Conservation (phyloP, 176 grass and related monocot genomes). For the Oryza australiensis region DNA sequence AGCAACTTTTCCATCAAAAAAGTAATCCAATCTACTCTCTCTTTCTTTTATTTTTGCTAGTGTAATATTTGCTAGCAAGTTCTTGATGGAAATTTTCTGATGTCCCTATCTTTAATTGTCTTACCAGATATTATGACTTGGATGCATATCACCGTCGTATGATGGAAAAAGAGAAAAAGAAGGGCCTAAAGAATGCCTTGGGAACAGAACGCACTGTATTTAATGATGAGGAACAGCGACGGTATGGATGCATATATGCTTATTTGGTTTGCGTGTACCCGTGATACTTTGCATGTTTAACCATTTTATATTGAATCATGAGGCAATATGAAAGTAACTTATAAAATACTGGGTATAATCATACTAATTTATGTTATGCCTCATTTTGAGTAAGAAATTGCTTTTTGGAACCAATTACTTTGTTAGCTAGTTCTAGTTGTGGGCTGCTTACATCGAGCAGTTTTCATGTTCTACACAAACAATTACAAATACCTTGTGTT, state of each 20-base stretch:
- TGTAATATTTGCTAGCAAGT: background rate
- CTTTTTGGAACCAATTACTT: background rate
- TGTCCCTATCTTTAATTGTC: background rate
- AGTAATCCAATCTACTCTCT: conserved; percentile 46
- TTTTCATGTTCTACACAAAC: background rate
- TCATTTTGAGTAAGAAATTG: conserved; percentile 11
- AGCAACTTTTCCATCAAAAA: conserved; percentile 90
- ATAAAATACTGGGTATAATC: background rate
- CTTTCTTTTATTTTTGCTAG: background rate
- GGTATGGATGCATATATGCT: conserved; percentile 50
- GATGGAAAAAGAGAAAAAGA: conserved; percentile 81
- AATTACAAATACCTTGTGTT: background rate
- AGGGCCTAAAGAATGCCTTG: conserved; percentile 59
- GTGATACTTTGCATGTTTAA: background rate
- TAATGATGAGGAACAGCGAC: conserved; percentile 90
- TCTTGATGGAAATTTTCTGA: conserved; percentile 26
- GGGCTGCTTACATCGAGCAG: background rate
- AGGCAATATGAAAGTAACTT: background rate
- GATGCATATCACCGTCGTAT: conserved; percentile 76
- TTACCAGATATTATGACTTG: conserved; percentile 87
- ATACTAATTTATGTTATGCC: conserved; percentile 8
- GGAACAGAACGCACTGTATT: conserved; percentile 73
- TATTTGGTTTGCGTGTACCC: background rate
- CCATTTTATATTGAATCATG: background rate
- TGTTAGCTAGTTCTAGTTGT: background rate